Evolutionary conservation across 345 rosid species (phyloP).

Genomic region (Syzygium grande): DNA sequence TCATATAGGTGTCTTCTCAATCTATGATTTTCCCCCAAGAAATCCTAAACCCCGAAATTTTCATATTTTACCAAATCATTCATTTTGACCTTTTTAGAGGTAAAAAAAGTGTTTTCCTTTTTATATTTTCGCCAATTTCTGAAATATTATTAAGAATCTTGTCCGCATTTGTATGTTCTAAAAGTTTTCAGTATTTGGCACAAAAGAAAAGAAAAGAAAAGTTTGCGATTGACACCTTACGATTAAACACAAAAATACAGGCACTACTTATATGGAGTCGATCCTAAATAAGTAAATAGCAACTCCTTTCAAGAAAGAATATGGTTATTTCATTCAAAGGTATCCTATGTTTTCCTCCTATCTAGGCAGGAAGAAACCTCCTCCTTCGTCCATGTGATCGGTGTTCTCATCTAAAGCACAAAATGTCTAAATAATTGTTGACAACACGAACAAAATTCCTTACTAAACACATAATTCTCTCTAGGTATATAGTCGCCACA

Average conservation of each 20-base stretch:
- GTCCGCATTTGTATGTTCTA: not conserved
- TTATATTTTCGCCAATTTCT: not conserved
- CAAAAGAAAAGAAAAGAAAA: not conserved
- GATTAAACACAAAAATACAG: not conserved
- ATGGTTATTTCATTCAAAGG: no score
- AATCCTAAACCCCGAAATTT: not conserved
- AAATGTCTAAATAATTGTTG: not conserved
- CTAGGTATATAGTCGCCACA: fast-evolving
- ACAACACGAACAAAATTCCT: fast-evolving
- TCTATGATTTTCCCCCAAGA: no score
- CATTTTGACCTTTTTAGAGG: not conserved
- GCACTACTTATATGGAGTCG: not conserved
- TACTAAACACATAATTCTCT: not conserved
- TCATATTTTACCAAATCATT: not conserved
- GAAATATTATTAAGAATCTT: fast-evolving
- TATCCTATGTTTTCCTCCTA: no score
- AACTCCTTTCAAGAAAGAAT: no score
- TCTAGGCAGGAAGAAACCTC: no score
- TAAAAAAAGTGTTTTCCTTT: not conserved
- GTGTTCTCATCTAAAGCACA: not conserved
- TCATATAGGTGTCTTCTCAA: no score
- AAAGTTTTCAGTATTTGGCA: not conserved
- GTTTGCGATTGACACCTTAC: not conserved
- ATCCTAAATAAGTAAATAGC: not conserved
- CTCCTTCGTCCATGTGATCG: no score